Evolutionary conservation across 75 land plant species (phyloP).

Genomic region (Cunninghamia lanceolata): DNA sequence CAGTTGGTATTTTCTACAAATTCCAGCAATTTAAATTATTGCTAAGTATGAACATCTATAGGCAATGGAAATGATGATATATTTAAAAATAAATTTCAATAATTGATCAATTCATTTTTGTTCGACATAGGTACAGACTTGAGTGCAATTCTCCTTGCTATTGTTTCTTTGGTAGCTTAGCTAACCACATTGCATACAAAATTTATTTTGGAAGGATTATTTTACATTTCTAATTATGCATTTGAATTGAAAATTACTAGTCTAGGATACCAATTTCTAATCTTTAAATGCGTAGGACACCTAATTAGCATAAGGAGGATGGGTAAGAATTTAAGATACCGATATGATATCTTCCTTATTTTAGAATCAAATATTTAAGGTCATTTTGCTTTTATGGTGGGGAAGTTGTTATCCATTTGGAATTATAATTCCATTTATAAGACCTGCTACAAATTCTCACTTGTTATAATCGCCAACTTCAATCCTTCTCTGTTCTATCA

Average conservation of each 20-base stretch:
- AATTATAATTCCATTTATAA: background rate
- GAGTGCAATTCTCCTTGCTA: background rate
- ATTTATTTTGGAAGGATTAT: background rate
- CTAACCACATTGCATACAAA: background rate
- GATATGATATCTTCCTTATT: background rate
- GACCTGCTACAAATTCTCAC: background rate
- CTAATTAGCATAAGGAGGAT: background rate
- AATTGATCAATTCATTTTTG: background rate
- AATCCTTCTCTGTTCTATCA: background rate
- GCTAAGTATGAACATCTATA: background rate
- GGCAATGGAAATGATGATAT: background rate
- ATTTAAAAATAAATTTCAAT: background rate
- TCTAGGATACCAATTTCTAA: background rate
- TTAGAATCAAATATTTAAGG: background rate
- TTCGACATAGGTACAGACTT: background rate
- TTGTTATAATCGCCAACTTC: background rate
- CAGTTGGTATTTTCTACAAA: background rate
- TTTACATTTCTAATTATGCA: background rate
- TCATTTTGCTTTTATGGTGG: background rate
- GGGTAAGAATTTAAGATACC: background rate
- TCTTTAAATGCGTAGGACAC: background rate
- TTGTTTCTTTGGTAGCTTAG: background rate
- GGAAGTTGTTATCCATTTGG: background rate
- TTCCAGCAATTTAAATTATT: background rate
- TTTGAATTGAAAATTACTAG: background rate